Base-by-base conservation (phyloP, 78 protist genomes). In the Cavenderia fasciculata region DNA sequence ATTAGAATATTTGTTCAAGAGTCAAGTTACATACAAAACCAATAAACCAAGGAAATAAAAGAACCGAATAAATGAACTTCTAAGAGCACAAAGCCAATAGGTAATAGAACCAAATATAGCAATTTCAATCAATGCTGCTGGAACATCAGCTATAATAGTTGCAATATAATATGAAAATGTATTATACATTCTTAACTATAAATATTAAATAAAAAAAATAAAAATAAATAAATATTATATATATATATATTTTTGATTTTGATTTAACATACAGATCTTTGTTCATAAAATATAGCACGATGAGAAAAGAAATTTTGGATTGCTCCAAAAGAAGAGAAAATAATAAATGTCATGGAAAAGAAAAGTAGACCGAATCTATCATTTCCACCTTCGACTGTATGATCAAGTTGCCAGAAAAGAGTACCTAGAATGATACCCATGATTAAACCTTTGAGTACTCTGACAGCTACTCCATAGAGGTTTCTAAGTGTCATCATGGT, bases 291-390 rank as follows among this genome's bases (percentile, higher is more conserved):
- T 21, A 82, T 62, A 11, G 31, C 41, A 54, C 89, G 49, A n/a
- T 82, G 76, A 1, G n/a, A 33, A 68, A 82, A 82, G 77, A 82
- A 82, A 40, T 73, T 6, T 25, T 82, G 71, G 0, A 82, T 43
- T 12, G 89, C 46, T 33, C 69, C 68, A 36, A 82, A 82, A 11
- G 89, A 82, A 27, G 89, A 82, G 41, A 82, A 82, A 41, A 82
- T 82, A 33, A 82, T 44, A 1, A 74, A 66, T 12, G 68, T 70
- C 89, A 82, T 82, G n/a, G 72, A 19, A 68, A 82, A 82, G 77
- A 68, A 82, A 25, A 82, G 31, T 21, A 82, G 25, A 82, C 89
- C 89, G 56, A 82, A 82, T 34, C 89, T 82, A 21, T 82, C 70
- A 8, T 52, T 36, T 11, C 77, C 89, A 68, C 89, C 89, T 23